Evolutionary conservation across 2,329 filamentous ascomycete species (phyloP).

Genomic region (Daldinia eschscholtzii): DNA sequence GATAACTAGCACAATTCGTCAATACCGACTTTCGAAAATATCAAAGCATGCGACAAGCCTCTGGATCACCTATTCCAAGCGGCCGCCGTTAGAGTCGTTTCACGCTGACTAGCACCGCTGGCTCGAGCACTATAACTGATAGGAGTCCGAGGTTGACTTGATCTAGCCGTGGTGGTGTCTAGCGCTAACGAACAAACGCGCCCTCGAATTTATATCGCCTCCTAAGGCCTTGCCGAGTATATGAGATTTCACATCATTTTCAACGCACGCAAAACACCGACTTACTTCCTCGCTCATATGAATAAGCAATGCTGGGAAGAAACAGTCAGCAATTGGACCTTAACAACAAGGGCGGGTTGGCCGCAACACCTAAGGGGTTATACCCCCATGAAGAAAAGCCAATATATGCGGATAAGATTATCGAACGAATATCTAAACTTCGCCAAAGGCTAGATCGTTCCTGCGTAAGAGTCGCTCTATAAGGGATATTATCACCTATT

Average conservation of each 20-base stretch:
- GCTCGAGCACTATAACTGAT: neutral
- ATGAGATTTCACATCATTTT: neutral
- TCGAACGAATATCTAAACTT: neutral
- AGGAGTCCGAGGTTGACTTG: neutral
- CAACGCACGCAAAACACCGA: neutral
- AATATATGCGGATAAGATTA: neutral
- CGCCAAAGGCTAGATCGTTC: neutral
- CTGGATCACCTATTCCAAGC: conserved; percentile 35
- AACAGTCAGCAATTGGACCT: neutral
- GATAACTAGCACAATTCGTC: conserved; percentile 29
- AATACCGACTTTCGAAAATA: conserved; percentile 37
- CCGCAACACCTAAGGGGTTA: neutral
- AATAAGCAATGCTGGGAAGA: neutral
- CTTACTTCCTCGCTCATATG: neutral
- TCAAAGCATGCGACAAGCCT: conserved; percentile 35
- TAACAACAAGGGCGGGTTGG: neutral
- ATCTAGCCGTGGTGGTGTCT: neutral
- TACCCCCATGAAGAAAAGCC: neutral
- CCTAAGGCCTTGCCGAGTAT: neutral
- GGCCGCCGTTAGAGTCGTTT: conserved; percentile 16
- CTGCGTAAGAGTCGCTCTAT: neutral
- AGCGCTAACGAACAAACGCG: neutral
- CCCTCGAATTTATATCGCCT: neutral
- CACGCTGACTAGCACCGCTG: neutral
- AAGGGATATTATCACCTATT: neutral